Evolutionary conservation across 1,284 basidiomycete genomes (phyloP), one percentile per base, ranked within the genome.

Genomic region (Microbotryomycetes sp.): DNA sequence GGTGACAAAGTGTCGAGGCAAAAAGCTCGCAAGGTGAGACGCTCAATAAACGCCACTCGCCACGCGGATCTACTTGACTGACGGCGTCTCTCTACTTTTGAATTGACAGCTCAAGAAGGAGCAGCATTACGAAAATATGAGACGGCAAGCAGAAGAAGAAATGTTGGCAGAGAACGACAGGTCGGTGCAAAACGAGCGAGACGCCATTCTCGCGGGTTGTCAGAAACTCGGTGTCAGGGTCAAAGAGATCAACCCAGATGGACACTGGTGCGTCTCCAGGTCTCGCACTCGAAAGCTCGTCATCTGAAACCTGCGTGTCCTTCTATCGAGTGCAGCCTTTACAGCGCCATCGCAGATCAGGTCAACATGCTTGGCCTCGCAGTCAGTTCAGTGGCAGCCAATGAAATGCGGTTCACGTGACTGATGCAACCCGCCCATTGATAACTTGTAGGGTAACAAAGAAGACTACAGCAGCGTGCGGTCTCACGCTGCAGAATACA

Each of bases 401-500:
- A n/a, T n/a, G n/a, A n/a, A n/a, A n/a, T n/a, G 54, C n/a, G 28
- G 26, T 42, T 28, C 42, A n/a, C 42, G 54, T 12, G 55, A 62
- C 55, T 51, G 42, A 49, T 49, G 58, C 19, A 15, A n/a, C 54
- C 23, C 28, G 6, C 15, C 9, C 12, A 16, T 51, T 46, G 15
- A 19, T 49, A 28, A 42, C 6, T 28, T 47, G 45, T n/a, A n/a
- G n/a, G 15, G 45, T 46, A 42, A 23, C 2, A 71, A 77, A 22
- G 79, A 78, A 23, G 81, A 72, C 54, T 78, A 75, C 69, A 56
- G 66, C 9, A 58, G 57, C 4, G 68, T 85, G 45, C 86, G 96
- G 30, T 75, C 74, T 14, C 82, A 84, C 4, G 92, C 94, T 2
- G 85, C 93, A 0, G 76, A 83, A 55, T 96, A 90, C 76, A 92